Percentiles rank a stretch among this genome's conserved stretches.
These are phyloP conservation scores for Exophiala oligosperma DNA, from an alignment of 2,329 filamentous ascomycete genomes.

Conservation along the genomic window DNA sequence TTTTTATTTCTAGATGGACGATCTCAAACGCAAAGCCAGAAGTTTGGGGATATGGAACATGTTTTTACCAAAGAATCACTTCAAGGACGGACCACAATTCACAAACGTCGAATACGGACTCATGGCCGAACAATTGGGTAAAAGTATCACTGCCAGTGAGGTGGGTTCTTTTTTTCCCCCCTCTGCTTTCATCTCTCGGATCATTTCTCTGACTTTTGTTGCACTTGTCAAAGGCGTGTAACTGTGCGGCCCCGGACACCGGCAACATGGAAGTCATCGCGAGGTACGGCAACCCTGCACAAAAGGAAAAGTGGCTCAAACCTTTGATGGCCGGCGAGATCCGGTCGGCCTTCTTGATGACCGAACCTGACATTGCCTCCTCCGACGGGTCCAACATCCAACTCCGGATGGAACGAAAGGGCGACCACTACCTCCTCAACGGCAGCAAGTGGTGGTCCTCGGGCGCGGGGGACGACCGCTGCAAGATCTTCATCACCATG, in stretches of 20 bases:
- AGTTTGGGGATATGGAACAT: conserved; percentile 94
- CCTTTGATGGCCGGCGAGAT: conserved; percentile 83
- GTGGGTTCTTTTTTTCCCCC: conserved; percentile 54
- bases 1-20: conserved; percentile 59
- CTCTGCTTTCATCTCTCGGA: background rate
- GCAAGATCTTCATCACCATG: conserved; percentile 94
- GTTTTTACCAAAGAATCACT: conserved; percentile 93
- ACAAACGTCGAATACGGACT: conserved; percentile 95
- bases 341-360: conserved; percentile 90
- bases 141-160: conserved; percentile 78
- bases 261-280: conserved; percentile 95
- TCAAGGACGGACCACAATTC: conserved; percentile 82
- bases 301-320: conserved; percentile 75
- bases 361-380: conserved; percentile 82
- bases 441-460: conserved; percentile 99
- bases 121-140: conserved; percentile 97
- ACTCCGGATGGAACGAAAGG: conserved; percentile 77
- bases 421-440: conserved; percentile 87
- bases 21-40: conserved; percentile 80
- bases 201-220: background rate
- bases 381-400: conserved; percentile 93
- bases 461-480: conserved; percentile 88
- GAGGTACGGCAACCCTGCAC: conserved; percentile 75
- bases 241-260: conserved; percentile 88
- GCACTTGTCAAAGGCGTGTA: conserved; percentile 37